A percentile compares a stretch with the other conserved stretches of the same genome.
Evolutionary conservation across 805 yeast genomes (phyloP).

Genomic region (Hanseniaspora taiwanica): DNA sequence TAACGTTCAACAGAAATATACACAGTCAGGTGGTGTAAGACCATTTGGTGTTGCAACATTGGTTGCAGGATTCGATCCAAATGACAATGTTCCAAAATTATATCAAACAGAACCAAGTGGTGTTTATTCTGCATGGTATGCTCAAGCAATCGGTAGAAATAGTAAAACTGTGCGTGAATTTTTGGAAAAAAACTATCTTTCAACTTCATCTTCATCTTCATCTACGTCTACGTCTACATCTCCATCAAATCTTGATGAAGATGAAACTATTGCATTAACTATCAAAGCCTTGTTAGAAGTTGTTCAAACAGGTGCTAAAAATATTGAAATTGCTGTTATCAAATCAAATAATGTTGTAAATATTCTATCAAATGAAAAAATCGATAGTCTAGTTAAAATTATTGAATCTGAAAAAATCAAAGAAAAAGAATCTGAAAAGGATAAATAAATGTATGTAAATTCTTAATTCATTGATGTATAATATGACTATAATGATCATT

Average conservation of each 20-base stretch:
- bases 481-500: no score
- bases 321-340: conserved; percentile 85
- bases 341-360: conserved; percentile 35
- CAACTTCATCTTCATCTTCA: no score
- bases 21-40: conserved; percentile 97
- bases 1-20: conserved; percentile 94
- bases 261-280: conserved; percentile 65
- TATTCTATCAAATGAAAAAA: conserved; percentile 57
- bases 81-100: conserved; percentile 52
- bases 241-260: no score
- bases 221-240: no score
- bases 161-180: conserved; percentile 92
- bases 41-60: conserved; percentile 95
- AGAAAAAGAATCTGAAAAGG: conserved; percentile 66
- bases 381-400: conserved; percentile 60
- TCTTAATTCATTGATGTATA: no score
- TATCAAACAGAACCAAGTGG: conserved; percentile 97
- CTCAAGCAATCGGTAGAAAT: conserved; percentile 91
- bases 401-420: conserved; percentile 79
- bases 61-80: conserved; percentile 89
- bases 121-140: conserved; percentile 94
- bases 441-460: no score
- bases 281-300: conserved; percentile 85
- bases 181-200: conserved; percentile 82
- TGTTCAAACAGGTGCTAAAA: conserved; percentile 95